phyloP scores from a whole-genome alignment of 345 rosid genomes.

The Rhodamnia rubescens region DNA sequence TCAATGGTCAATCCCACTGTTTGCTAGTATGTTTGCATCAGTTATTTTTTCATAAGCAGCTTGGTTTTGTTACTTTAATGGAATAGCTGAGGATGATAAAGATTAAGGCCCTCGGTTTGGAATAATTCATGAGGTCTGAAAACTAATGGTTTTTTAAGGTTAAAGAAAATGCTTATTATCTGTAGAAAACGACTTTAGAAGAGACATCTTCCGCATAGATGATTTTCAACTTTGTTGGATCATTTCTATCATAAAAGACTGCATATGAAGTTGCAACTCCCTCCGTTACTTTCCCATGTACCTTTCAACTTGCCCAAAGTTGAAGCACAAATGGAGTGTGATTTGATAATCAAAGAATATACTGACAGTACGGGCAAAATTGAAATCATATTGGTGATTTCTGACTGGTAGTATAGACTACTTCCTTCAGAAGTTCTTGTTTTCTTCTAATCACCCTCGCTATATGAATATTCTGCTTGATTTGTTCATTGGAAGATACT shows the following conservation, averaged over 20 bases:
- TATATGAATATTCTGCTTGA: background rate
- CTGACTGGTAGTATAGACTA: background rate
- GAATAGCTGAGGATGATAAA: background rate
- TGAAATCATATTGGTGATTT: background rate
- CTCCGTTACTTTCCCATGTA: background rate
- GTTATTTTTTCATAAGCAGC: background rate
- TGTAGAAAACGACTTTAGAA: background rate
- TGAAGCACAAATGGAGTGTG: background rate
- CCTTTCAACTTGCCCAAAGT: background rate
- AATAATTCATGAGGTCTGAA: background rate
- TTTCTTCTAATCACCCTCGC: background rate
- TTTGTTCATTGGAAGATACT: background rate
- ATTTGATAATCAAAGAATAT: background rate
- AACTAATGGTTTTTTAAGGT: background rate
- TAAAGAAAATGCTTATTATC: background rate
- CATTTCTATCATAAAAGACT: background rate
- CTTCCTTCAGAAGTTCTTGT: background rate
- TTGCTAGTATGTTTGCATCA: background rate
- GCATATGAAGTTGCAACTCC: background rate
- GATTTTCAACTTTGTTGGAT: background rate
- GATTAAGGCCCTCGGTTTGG: background rate
- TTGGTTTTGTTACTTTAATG: background rate
- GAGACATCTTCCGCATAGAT: background rate
- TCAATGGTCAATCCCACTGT: background rate
- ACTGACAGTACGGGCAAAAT: background rate